These are phyloP conservation scores for Xylaria flabelliformis DNA, from an alignment of 495 filamentous ascomycete species.

Conservation along the genomic window DNA sequence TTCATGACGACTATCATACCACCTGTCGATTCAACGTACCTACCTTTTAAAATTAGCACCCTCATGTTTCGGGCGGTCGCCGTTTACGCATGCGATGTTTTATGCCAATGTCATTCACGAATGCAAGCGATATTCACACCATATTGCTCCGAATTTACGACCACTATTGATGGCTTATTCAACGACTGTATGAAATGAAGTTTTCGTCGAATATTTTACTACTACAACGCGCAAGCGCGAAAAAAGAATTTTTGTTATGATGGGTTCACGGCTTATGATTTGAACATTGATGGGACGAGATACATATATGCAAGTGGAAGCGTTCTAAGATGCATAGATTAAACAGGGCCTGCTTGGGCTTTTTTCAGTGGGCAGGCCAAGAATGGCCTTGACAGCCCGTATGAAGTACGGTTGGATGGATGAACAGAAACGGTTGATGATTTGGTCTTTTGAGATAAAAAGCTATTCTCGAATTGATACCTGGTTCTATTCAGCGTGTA, in stretches of 20 bases:
- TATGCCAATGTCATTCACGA: conserved; percentile 30
- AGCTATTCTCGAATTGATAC: conserved; percentile 16
- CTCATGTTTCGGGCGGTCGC: conserved; percentile 39
- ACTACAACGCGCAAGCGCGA: conserved; percentile 40
- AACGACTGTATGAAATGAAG: conserved; percentile 44
- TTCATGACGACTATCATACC: conserved; percentile 39
- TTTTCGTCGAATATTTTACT: conserved; percentile 37
- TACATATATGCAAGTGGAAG: conserved; percentile 22
- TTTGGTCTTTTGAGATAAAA: conserved; percentile 7
- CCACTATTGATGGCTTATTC: conserved; percentile 40
- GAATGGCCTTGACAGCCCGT: conserved; percentile 10
- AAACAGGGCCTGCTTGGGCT: conserved; percentile 25
- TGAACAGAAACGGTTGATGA: conserved; percentile 10
- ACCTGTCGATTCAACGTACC: conserved; percentile 37
- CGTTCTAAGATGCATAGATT: conserved; percentile 40
- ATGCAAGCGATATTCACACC: conserved; percentile 31
- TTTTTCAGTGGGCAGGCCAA: conserved; percentile 7
- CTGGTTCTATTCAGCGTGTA: conserved; percentile 24
- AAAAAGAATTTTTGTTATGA: conserved; percentile 33
- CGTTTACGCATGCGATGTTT: conserved; percentile 42
- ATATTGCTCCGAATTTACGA: conserved; percentile 45
- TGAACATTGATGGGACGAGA: conserved; percentile 32
- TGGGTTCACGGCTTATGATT: conserved; percentile 43
- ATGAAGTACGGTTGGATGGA: conserved; percentile 18
- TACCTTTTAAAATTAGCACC: conserved; percentile 34